These are phyloP conservation scores for Talaromyces sp. DNA, from an alignment of 2,329 filamentous ascomycete species.

Conservation along the genomic window DNA sequence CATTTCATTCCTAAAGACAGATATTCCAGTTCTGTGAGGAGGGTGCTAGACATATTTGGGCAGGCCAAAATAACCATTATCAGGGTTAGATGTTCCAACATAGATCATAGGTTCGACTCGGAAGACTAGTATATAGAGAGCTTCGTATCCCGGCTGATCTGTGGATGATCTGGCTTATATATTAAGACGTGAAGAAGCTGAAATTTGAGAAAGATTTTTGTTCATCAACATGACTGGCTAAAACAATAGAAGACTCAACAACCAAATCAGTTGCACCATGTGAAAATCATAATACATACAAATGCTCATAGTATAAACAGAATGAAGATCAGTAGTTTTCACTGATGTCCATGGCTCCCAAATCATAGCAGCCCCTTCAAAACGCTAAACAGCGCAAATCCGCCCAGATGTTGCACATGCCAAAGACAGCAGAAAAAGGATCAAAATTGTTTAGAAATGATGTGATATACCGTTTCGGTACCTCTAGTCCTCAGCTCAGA, in stretches of 20 bases:
- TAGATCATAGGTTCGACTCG: not conserved
- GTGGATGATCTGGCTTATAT: not conserved
- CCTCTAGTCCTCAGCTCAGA: constrained; percentile 41
- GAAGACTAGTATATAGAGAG: not conserved
- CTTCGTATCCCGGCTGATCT: not conserved
- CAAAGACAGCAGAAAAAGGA: not conserved
- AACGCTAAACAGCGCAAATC: not conserved
- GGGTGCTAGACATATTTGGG: no score
- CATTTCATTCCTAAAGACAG: no score
- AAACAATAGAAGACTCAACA: not conserved
- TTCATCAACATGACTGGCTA: not conserved
- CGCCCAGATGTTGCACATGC: constrained; percentile 1
- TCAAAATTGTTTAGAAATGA: constrained; percentile 4
- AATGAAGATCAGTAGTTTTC: not conserved
- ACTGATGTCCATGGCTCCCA: not conserved
- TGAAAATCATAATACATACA: constrained; percentile 10
- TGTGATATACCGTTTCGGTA: not conserved
- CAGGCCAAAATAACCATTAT: not conserved
- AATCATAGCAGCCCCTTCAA: not conserved
- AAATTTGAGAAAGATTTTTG: not conserved
- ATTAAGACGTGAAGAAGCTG: not conserved
- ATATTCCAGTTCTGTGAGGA: not conserved
- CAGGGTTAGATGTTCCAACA: not conserved
- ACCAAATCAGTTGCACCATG: not conserved
- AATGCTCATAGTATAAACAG: constrained; percentile 6